phyloP scores from a whole-genome alignment of 257 asterid species.

The Jacaranda mimosifolia region DNA sequence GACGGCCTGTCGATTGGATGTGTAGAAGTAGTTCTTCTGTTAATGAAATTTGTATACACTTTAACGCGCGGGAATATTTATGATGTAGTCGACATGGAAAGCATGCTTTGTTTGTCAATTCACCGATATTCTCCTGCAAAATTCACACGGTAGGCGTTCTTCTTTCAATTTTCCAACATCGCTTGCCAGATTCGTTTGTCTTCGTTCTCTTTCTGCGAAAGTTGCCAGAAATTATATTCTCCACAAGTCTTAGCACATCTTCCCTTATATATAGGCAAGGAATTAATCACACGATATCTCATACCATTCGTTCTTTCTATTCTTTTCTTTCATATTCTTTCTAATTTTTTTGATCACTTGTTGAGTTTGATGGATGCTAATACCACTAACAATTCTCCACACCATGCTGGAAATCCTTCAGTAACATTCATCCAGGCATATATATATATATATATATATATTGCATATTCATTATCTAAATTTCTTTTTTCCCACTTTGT shows the following conservation, averaged over 20 bases:
- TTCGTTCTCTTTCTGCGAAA: neutral
- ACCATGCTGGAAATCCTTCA: conserved; percentile 20
- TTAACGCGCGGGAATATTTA: too few relatives aligned
- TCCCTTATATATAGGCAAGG: neutral
- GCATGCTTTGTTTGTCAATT: too few relatives aligned
- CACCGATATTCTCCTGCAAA: neutral
- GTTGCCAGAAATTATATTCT: conserved; percentile 22
- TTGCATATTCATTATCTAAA: neutral
- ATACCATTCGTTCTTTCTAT: neutral
- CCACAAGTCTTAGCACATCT: neutral
- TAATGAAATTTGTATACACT: too few relatives aligned
- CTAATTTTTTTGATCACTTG: neutral
- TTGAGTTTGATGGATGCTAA: conserved; percentile 1
- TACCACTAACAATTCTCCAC: neutral
- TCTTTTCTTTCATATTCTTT: neutral
- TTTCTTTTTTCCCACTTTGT: neutral
- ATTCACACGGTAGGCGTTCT: conserved; percentile 3
- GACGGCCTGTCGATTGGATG: conserved; percentile 66
- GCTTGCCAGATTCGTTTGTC: neutral
- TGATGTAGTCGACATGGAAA: too few relatives aligned
- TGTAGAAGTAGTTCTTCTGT: too few relatives aligned
- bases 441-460: neutral
- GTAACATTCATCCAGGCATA: neutral
- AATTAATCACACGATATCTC: neutral
- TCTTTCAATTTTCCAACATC: conserved; percentile 2